Conservation (phyloP, 2,329 filamentous ascomycete genomes). For the Aspergillus latus region DNA sequence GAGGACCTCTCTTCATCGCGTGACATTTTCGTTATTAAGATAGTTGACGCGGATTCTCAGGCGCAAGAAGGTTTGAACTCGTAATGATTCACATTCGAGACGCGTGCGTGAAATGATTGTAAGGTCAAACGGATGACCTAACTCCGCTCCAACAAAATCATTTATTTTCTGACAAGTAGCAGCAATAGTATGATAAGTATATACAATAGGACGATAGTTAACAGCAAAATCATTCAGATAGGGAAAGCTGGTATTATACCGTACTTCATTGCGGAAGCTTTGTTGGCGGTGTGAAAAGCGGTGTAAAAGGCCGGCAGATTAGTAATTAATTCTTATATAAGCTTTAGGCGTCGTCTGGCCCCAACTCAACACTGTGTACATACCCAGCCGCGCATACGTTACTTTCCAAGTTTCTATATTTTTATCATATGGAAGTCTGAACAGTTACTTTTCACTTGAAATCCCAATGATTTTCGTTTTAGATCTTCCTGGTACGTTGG, state of each 20-base stretch:
- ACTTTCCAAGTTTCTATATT: no score
- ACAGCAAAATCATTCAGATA: not conserved
- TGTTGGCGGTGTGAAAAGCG: not conserved
- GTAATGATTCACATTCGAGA: not conserved
- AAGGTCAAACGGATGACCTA: not conserved
- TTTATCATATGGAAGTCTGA: no score
- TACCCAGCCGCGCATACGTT: no score
- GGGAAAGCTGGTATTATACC: not conserved
- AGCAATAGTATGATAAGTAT: not conserved
- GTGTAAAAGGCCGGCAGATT: no score
- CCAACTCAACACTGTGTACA: no score
- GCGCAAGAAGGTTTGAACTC: not conserved
- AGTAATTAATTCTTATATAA: no score
- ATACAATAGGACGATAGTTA: not conserved
- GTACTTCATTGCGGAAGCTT: not conserved
- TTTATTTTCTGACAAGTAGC: not conserved
- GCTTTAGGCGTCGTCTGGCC: no score
- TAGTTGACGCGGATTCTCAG: not conserved
- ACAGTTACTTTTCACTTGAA: no score
- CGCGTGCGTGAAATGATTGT: not conserved
- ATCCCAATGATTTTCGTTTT: no score
- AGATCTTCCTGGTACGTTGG: no score
- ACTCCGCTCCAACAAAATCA: not conserved
- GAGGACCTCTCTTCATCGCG: conserved; percentile 27
- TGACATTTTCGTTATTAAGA: conserved; percentile 17